A percentile compares a stretch with the other conserved stretches of the same genome.
These are phyloP conservation scores for Biscogniauxia marginata DNA, from an alignment of 2,329 filamentous ascomycete species.

Conservation along the genomic window DNA sequence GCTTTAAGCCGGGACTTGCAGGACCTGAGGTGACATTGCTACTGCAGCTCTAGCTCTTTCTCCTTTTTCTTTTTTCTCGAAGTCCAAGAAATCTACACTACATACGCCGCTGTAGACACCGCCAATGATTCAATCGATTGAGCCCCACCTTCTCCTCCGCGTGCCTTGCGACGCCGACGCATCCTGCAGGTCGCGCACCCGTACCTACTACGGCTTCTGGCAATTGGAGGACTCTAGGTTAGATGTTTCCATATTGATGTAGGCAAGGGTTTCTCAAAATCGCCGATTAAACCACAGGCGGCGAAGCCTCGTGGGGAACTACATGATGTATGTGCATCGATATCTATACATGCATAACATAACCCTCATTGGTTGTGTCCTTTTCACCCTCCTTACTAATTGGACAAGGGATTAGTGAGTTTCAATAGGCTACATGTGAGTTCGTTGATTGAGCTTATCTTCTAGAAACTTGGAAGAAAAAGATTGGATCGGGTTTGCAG, in stretches of 20 bases:
- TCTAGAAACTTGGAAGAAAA: not conserved
- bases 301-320: too few species aligned
- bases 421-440: too few species aligned
- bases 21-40: not conserved
- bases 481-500: not conserved
- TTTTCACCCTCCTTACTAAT: conserved; percentile 1
- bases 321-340: too few species aligned
- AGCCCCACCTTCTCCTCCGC: not conserved
- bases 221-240: not conserved
- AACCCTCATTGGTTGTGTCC: too few species aligned
- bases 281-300: too few species aligned
- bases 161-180: not conserved
- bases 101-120: too few species aligned
- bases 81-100: not conserved
- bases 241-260: not conserved
- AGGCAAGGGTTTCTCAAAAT: too few species aligned
- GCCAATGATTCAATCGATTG: too few species aligned
- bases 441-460: not conserved
- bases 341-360: too few species aligned
- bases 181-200: not conserved
- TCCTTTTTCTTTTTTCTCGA: not conserved
- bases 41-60: not conserved
- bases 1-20: not conserved
- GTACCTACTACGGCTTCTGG: not conserved
- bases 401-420: too few species aligned